These are phyloP conservation scores for Macrocybe gigantea DNA, from an alignment of 768 basidiomycete species.

Conservation along the genomic window DNA sequence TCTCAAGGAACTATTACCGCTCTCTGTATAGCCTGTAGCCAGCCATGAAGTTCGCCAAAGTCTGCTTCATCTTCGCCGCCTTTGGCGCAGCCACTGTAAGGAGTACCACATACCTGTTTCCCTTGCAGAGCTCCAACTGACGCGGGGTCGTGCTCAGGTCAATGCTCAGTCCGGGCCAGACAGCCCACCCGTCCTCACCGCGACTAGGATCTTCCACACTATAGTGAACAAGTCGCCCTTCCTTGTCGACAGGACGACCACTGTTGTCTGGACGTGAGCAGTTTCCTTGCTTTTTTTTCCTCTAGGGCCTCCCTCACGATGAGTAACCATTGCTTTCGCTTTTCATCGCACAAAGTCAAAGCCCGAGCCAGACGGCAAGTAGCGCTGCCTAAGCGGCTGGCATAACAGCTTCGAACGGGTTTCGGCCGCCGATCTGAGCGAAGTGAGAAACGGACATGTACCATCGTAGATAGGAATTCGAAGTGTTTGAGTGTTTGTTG, in stretches of 20 bases:
- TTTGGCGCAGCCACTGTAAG: not conserved
- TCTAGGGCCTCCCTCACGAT: not conserved
- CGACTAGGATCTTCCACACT: conserved; percentile 12
- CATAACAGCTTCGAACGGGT: no score
- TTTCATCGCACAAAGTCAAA: not conserved
- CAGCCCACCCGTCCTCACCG: conserved; percentile 10
- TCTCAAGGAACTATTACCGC: no score
- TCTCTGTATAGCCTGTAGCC: no score
- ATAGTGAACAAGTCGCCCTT: conserved; percentile 15
- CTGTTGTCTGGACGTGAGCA: conserved; percentile 19
- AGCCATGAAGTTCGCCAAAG: not conserved
- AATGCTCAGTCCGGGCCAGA: not conserved
- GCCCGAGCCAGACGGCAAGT: not conserved
- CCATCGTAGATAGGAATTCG: no score
- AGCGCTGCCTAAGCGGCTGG: not conserved
- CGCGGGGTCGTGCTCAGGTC: no score
- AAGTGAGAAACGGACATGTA: no score
- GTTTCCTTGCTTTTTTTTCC: not conserved
- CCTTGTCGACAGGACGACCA: conserved; percentile 16
- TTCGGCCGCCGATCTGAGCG: no score
- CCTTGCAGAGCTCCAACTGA: not conserved
- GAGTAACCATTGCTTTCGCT: no score
- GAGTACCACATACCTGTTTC: not conserved
- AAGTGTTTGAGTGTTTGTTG: no score
- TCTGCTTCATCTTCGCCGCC: not conserved